Conservation (phyloP, 1,284 basidiomycete genomes). For the Ustilago nuda region DNA sequence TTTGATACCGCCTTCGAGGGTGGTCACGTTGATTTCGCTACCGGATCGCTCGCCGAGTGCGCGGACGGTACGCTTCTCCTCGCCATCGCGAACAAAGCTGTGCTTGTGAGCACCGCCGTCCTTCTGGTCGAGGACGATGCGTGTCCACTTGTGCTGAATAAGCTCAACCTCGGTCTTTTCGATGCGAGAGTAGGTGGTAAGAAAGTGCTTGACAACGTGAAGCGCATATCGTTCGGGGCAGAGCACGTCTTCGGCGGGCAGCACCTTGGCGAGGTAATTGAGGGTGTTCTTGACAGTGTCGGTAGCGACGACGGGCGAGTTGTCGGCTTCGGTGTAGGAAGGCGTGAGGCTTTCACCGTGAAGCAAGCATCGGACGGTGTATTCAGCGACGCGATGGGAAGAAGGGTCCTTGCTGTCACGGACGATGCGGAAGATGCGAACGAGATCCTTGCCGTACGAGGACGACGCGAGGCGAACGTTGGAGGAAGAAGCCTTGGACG, state of each 20-base stretch:
- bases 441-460: slow-evolving; percentile 64
- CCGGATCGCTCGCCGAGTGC: slow-evolving; percentile 74
- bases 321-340: slow-evolving; percentile 57
- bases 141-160: slow-evolving; percentile 85
- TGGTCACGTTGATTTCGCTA: slow-evolving; percentile 67
- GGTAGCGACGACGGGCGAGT: slow-evolving; percentile 63
- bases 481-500: slow-evolving; percentile 48
- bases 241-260: slow-evolving; percentile 46
- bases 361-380: slow-evolving; percentile 59
- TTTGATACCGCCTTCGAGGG: slow-evolving; percentile 55
- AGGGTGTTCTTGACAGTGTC: slow-evolving; percentile 88
- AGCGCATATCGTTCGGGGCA: slow-evolving; percentile 85
- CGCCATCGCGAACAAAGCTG: slow-evolving; percentile 87
- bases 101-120: slow-evolving; percentile 77
- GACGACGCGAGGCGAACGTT: slow-evolving; percentile 50
- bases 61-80: slow-evolving; percentile 82
- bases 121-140: slow-evolving; percentile 75
- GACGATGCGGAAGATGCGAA: slow-evolving; percentile 61
- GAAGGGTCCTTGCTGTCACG: slow-evolving; percentile 50
- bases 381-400: slow-evolving; percentile 57
- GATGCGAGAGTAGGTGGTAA: slow-evolving; percentile 82
- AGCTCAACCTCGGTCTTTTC: slow-evolving; percentile 80
- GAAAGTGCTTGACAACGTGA: slow-evolving; percentile 85
- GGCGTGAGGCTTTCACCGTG: slow-evolving; percentile 50
- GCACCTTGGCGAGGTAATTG: slow-evolving; percentile 71